Conservation (phyloP, 2,329 filamentous ascomycete species). For the Colletotrichum sp. region DNA sequence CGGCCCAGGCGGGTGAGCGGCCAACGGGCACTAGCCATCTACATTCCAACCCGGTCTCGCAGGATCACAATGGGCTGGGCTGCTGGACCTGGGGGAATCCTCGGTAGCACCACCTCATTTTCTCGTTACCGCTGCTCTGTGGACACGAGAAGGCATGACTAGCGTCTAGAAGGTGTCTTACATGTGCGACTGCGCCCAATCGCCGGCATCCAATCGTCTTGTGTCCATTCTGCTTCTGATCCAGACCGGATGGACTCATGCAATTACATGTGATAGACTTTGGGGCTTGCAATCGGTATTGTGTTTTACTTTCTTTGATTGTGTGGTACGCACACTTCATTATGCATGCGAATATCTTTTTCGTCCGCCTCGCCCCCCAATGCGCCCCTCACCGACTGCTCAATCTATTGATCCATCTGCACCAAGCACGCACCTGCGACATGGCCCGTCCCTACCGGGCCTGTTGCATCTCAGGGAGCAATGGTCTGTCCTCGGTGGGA, state of each 20-base stretch:
- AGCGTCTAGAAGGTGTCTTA: slow-evolving; percentile 6
- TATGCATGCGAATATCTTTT: slow-evolving; percentile 3
- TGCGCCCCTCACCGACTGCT: slow-evolving; percentile 1
- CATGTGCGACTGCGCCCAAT: neutral
- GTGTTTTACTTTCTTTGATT: neutral
- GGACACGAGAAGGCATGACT: neutral
- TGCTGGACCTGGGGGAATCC: neutral
- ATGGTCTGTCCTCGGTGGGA: slow-evolving; percentile 15
- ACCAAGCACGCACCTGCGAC: neutral
- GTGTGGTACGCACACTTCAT: slow-evolving; percentile 7
- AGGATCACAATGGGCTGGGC: neutral
- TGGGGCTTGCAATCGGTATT: neutral
- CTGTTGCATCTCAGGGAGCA: slow-evolving; percentile 33
- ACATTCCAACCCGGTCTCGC: neutral
- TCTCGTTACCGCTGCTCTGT: neutral
- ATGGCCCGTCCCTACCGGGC: slow-evolving; percentile 8
- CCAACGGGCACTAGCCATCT: slow-evolving; percentile 18
- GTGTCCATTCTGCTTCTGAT: neutral
- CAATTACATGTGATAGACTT: slow-evolving; percentile 17
- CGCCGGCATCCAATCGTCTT: slow-evolving; percentile 9
- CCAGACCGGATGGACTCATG: neutral
- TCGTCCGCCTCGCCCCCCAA: neutral
- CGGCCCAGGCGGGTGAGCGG: slow-evolving; percentile 12
- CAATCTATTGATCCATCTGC: neutral
- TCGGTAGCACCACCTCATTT: neutral